A percentile compares a stretch with the other conserved stretches of the same genome.
These are phyloP conservation scores for Tricholoma hemisulphureum DNA, from an alignment of 768 basidiomycete genomes.

Conservation along the genomic window DNA sequence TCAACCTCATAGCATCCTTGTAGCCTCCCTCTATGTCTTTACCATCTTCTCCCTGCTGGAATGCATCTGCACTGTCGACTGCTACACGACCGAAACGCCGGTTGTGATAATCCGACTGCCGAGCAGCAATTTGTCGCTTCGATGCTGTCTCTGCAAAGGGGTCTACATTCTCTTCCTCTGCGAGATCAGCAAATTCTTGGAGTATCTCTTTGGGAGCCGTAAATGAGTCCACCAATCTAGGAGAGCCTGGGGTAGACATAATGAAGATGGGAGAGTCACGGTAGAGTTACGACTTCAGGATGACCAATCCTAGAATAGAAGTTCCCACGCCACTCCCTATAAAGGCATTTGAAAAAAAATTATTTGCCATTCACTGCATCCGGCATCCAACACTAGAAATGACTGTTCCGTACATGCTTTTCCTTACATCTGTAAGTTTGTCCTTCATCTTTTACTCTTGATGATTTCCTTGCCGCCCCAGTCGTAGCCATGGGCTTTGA, in stretches of 20 bases:
- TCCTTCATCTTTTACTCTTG: slow-evolving; percentile 25
- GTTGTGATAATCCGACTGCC: slow-evolving; percentile 94
- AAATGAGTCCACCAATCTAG: slow-evolving; percentile 84
- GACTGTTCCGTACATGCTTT: slow-evolving; percentile 12
- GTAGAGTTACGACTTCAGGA: slow-evolving; percentile 9
- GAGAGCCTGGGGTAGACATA: slow-evolving; percentile 60
- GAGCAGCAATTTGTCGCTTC: slow-evolving; percentile 88
- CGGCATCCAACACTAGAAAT: too few relatives aligned
- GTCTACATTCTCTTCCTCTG: slow-evolving; percentile 90
- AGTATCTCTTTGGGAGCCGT: slow-evolving; percentile 92
- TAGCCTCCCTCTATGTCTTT: slow-evolving; percentile 82
- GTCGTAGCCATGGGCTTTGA: slow-evolving; percentile 65
- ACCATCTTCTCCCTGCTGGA: slow-evolving; percentile 64
- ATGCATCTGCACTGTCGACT: slow-evolving; percentile 78
- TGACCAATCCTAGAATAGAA: slow-evolving; percentile 28
- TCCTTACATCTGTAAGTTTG: slow-evolving; percentile 28
- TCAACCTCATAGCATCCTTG: slow-evolving; percentile 92
- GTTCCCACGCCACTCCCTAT: slow-evolving; percentile 33
- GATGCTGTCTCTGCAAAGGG: slow-evolving; percentile 92
- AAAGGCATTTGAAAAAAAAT: slow-evolving; percentile 8
- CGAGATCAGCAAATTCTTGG: slow-evolving; percentile 90
- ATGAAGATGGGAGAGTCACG: slow-evolving; percentile 29
- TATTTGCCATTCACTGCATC: slow-evolving; percentile 6
- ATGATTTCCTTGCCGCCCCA: slow-evolving; percentile 78
- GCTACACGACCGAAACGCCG: slow-evolving; percentile 85